Conservation (phyloP, 108 stramenopile species). For the Cyclotella distinguenda region DNA sequence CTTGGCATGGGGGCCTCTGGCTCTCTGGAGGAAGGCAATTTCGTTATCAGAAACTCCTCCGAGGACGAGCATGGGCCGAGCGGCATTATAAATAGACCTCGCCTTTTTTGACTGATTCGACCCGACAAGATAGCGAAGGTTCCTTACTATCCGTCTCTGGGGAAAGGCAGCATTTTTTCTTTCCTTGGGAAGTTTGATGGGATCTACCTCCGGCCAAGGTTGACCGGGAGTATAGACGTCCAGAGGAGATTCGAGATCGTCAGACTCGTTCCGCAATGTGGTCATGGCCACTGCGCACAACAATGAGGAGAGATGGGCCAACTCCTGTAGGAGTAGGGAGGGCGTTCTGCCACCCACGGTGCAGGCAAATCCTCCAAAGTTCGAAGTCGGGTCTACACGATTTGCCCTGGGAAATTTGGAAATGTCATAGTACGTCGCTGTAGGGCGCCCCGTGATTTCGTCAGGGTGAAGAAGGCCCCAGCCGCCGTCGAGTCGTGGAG, state of each 20-base stretch:
- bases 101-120: slow-evolving; percentile 49
- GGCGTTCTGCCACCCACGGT: slow-evolving; percentile 64
- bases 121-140: slow-evolving; percentile 45
- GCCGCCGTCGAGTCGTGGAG: slow-evolving; percentile 61
- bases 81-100: slow-evolving; percentile 62
- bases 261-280: slow-evolving; percentile 75
- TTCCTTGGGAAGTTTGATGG: slow-evolving; percentile 51
- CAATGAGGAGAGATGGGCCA: slow-evolving; percentile 70
- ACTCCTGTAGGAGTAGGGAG: slow-evolving; percentile 70
- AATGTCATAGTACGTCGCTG: slow-evolving; percentile 47
- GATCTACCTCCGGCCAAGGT: slow-evolving; percentile 69
- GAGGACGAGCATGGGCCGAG: slow-evolving; percentile 66
- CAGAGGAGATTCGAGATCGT: slow-evolving; percentile 63
- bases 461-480: slow-evolving; percentile 51
- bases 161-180: slow-evolving; percentile 16
- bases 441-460: slow-evolving; percentile 14
- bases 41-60: slow-evolving; percentile 76
- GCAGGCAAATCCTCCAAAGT: slow-evolving; percentile 58
- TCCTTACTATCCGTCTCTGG: slow-evolving; percentile 5
- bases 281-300: slow-evolving; percentile 64
- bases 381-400: background rate
- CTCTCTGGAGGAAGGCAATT: slow-evolving; percentile 64
- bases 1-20: slow-evolving; percentile 71
- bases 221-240: slow-evolving; percentile 51
- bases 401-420: slow-evolving; percentile 8